phyloP scores from a whole-genome alignment of 2,329 filamentous ascomycete species.

The Fusarium torreyae region DNA sequence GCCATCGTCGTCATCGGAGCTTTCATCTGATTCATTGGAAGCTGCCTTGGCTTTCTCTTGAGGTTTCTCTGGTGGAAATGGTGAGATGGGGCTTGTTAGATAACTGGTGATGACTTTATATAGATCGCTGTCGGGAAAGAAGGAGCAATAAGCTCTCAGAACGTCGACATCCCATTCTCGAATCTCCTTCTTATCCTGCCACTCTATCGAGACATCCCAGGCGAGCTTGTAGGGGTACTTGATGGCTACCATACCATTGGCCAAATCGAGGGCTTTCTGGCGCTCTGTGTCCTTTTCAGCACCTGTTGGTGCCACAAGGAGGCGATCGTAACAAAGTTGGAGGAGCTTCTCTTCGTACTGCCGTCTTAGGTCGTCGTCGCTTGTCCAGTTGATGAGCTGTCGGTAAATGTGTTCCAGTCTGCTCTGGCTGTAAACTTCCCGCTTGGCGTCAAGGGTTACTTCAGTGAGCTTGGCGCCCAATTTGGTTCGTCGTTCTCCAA shows the following conservation, averaged over 20 bases:
- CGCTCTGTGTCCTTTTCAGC: conserved; percentile 78
- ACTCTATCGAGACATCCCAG: conserved; percentile 93
- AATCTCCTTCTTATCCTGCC: conserved; percentile 83
- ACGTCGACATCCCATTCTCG: conserved; percentile 83
- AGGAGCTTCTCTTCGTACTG: conserved; percentile 93
- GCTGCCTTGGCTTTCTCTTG: conserved; percentile 41
- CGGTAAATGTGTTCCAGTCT: conserved; percentile 85
- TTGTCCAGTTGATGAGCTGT: conserved; percentile 90
- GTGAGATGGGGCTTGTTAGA: conserved; percentile 85
- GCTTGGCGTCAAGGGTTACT: conserved; percentile 88
- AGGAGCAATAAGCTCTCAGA: conserved; percentile 83
- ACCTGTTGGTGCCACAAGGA: conserved; percentile 77
- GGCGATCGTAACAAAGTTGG: conserved; percentile 82
- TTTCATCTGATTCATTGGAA: conserved; percentile 66
- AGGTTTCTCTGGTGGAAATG: conserved; percentile 71
- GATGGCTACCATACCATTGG: conserved; percentile 95
- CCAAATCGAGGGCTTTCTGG: conserved; percentile 80
- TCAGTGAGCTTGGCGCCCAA: conserved; percentile 87
- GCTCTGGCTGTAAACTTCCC: conserved; percentile 84
- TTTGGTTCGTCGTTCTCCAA: conserved; percentile 88
- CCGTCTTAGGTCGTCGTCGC: conserved; percentile 86
- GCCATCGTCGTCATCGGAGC: conserved; percentile 72
- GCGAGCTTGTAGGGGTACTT: conserved; percentile 91
- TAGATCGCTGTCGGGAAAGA: conserved; percentile 89
- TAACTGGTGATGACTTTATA: conserved; percentile 87